Evolutionary conservation across 2,329 filamentous ascomycete genomes (phyloP), one percentile per base, ranked within the genome.

Genomic region (Monilinia vaccinii-corymbosi): DNA sequence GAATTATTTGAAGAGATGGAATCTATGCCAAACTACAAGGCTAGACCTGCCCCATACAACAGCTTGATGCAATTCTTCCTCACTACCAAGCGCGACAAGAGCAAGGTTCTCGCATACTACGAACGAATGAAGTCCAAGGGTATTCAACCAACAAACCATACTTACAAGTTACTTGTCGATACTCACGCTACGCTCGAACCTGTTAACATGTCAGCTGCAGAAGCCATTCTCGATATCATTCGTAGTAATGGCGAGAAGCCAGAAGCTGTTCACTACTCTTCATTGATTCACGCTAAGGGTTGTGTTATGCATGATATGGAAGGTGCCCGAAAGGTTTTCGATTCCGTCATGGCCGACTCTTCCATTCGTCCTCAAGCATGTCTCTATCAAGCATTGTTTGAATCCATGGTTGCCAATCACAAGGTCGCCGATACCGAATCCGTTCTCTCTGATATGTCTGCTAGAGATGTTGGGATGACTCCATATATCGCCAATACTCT

Each of bases 1-100:
- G 91, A 97, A 75, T 84, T 97, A 68, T 99, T 99, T 71, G 91
- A 97, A 71, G 94, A 99, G 78, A 99, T 99, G 94, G 94, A 99
- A 78, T 85, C 87, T 50, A 96, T 96, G 87, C 88, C 91, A 60
- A 99, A 99, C 78, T 99, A 99, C 83, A 97, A 97, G 79, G 91
- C 94, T 45, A 88, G 94, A 11, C 92, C 94, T 31, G 94, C 94
- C 28, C 94, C 94, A 0, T 99, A 99, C 81, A 97, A 99, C 79
- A 96, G 91, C 75, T 89, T 99, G 86, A 99, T 99, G 85, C 94
- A 99, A 73, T 97, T 96, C 78, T 99, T 97, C 83, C 80, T 97
- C 67, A 96, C 90, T 60, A 97, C 93, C 59, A 97, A 97, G 83
- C 90, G 91, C 57, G 93, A 99, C 74, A 93, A 94, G 76, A 78